A percentile compares a stretch with the other conserved stretches of the same genome.
phyloP scores from a whole-genome alignment of 306 rosid genomes.

The Prunus davidiana region DNA sequence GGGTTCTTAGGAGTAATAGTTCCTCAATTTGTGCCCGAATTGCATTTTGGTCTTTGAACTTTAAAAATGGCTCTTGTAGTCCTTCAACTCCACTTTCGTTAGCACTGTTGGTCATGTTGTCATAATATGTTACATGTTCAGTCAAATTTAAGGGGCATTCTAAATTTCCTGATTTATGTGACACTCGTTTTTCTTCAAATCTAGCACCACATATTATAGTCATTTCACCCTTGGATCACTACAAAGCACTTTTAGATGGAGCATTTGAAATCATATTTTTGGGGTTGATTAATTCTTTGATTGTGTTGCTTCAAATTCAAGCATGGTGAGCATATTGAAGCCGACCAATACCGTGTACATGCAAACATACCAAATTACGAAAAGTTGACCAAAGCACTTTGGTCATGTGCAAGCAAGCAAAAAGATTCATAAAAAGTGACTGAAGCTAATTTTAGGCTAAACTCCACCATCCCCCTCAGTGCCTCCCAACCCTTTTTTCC shows the following conservation, averaged over 20 bases:
- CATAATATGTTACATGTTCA: too few relatives aligned
- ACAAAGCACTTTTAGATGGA: background rate
- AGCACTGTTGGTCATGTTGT: too few relatives aligned
- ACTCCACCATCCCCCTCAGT: conserved; percentile 37
- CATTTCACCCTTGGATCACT: conserved; percentile 12
- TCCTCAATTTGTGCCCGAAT: too few relatives aligned
- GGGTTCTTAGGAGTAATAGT: too few relatives aligned
- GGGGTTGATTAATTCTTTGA: conserved; percentile 24
- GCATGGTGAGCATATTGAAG: conserved; percentile 35
- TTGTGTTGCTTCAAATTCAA: conserved; percentile 44
- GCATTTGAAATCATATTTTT: conserved; percentile 6
- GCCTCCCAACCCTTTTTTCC: background rate
- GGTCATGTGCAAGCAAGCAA: conserved; percentile 13
- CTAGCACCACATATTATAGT: background rate
- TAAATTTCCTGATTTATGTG: background rate
- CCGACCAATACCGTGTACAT: conserved; percentile 11
- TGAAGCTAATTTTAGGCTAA: conserved; percentile 41
- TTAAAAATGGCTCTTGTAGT: too few relatives aligned
- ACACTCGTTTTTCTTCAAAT: conserved; percentile 8
- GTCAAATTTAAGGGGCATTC: background rate
- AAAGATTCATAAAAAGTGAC: conserved; percentile 12
- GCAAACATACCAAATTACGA: conserved; percentile 48
- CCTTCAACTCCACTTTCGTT: too few relatives aligned
- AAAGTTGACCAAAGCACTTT: conserved; percentile 52
- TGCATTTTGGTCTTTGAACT: too few relatives aligned